Evolutionary conservation across 768 basidiomycete genomes (phyloP), one percentile per base, ranked within the genome.

Genomic region (Gloeophyllum trabeum): DNA sequence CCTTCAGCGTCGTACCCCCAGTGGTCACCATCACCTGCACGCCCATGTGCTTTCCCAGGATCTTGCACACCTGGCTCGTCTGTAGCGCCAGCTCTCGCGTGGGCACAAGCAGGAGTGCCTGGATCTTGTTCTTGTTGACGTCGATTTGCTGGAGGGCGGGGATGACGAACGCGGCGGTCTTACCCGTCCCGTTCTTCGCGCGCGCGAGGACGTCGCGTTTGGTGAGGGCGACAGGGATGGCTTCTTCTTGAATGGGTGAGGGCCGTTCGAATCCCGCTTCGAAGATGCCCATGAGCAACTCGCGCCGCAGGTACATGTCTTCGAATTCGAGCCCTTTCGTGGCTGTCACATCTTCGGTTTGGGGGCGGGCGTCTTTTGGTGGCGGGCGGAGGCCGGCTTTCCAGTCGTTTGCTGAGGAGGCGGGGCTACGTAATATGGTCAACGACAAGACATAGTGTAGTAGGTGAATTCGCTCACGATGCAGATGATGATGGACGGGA

Each of bases 1-100:
- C 94, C 63, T 94, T 91, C 55, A 99, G 77, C 16, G 92, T 96
- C 3, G 96, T 98, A 16, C 94, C 94, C 43, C 94, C 94, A 1
- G 96, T 99, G 42, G 96, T 96, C 41, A 98, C 96, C 94, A 99
- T 99, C 61, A 99, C 90, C 64, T 98, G 88, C 24, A 90, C 58
- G 41, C 79, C 81, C 77, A 97, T 84, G 55, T 99, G 94, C 59
- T 97, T 96, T 41, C 92, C 92, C 45, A 98, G 79, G 22, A 73
- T 89, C 67, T 98, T 98, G 70, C 90, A 93, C 39, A 99, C 96
- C 69, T 98, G 96, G n/a, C 88, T 80, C 10, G 96, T 99, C 65
- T 98, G 94, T 37, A 99, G 74, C 5, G 94, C 96, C 26, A 99
- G 79, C 67, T 99, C 94, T 51, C 94, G 87, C n/a, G 94, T 99